Percentiles rank a stretch among this genome's conserved stretches.
Evolutionary conservation across 2,329 filamentous ascomycete species (phyloP).

Genomic region (Fusarium scirpi): DNA sequence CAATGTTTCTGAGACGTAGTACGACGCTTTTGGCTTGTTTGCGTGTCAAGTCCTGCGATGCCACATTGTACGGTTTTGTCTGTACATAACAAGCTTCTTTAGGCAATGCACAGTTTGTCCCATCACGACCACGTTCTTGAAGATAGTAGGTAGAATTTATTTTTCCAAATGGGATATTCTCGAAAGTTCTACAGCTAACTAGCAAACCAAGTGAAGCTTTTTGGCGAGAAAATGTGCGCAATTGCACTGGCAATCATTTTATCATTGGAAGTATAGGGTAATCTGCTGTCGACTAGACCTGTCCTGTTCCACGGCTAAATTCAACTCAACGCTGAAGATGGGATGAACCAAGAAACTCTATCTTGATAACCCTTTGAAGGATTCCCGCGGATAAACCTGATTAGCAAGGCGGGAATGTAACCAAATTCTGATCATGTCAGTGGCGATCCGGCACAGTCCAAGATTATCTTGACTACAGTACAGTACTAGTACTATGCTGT

Average conservation of each 20-base stretch:
- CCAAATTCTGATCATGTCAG: conserved; percentile 17
- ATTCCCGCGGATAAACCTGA: conserved; percentile 8
- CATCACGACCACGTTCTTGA: too few relatives aligned
- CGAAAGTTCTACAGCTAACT: not conserved
- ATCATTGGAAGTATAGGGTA: not conserved
- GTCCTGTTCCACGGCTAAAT: not conserved
- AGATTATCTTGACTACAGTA: not conserved
- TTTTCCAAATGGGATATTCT: not conserved
- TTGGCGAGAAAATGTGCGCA: not conserved
- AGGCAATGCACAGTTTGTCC: too few relatives aligned
- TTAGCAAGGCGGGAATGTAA: not conserved
- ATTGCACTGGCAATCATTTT: not conserved
- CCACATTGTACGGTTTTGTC: not conserved
- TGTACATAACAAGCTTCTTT: not conserved
- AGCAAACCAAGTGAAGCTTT: not conserved
- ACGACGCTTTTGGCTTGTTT: conserved; percentile 1
- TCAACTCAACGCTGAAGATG: not conserved
- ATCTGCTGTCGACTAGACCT: not conserved
- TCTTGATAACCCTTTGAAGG: not conserved
- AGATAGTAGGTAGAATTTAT: too few relatives aligned
- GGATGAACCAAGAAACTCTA: not conserved
- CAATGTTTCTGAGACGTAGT: not conserved
- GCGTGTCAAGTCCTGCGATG: not conserved
- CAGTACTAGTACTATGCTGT: not conserved
- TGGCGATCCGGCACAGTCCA: conserved; percentile 32